These are phyloP conservation scores for Clarireedia homoeocarpa DNA, from an alignment of 2,329 filamentous ascomycete species.

Conservation along the genomic window DNA sequence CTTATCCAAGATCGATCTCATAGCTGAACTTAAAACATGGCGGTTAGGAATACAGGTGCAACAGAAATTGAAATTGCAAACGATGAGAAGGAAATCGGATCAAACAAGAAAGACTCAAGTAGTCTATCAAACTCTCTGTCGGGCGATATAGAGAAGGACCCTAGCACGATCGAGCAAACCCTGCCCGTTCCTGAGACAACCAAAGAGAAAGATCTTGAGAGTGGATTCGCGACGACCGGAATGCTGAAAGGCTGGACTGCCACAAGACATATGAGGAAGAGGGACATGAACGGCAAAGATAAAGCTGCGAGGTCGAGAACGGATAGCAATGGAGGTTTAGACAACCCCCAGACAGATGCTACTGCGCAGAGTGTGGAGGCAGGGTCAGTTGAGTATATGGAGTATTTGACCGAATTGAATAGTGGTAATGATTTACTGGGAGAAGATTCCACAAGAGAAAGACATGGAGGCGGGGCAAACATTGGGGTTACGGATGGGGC, in stretches of 20 bases:
- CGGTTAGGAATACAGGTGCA: not conserved
- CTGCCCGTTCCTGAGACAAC: too few relatives aligned
- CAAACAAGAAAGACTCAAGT: not conserved
- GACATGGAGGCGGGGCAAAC: constrained; percentile 1
- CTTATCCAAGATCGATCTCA: not conserved
- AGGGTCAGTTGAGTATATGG: constrained; percentile 16
- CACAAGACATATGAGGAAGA: not conserved
- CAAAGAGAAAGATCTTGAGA: not conserved
- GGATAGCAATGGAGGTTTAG: constrained; percentile 13
- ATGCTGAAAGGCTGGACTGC: constrained; percentile 5
- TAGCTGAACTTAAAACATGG: not conserved
- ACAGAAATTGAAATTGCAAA: not conserved
- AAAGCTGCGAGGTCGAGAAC: not conserved
- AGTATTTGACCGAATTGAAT: constrained; percentile 17
- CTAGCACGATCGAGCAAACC: not conserved
- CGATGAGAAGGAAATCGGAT: not conserved
- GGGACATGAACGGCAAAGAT: not conserved
- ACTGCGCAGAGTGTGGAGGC: constrained; percentile 5
- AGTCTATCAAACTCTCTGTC: not conserved
- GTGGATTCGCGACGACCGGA: not conserved
- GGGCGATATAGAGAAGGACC: not conserved
- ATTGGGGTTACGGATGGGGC: not conserved
- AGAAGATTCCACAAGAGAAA: constrained; percentile 8
- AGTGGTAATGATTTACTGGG: constrained; percentile 27
- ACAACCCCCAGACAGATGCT: constrained; percentile 13